phyloP scores from a whole-genome alignment of 768 basidiomycete species.

The Suillus plorans region DNA sequence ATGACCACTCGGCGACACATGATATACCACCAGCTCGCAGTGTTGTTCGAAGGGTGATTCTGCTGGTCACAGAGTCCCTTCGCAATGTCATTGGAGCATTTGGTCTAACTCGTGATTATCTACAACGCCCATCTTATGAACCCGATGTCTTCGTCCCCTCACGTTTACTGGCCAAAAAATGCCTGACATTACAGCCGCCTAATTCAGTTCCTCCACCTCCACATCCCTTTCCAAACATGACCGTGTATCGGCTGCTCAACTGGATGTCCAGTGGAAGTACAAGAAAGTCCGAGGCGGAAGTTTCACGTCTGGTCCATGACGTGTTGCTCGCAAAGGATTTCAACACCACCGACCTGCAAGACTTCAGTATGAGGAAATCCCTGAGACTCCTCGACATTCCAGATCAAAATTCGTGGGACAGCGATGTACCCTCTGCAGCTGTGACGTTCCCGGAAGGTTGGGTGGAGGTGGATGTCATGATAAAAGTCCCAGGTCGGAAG shows the following conservation, averaged over 20 bases:
- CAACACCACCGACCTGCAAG: not conserved
- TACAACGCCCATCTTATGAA: too few species aligned
- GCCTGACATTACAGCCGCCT: too few species aligned
- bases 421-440: too few species aligned
- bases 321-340: slow-evolving; percentile 5
- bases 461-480: not conserved
- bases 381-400: not conserved
- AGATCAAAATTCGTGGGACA: too few species aligned
- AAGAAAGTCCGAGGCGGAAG: slow-evolving; percentile 4
- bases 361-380: not conserved
- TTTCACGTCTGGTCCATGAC: slow-evolving; percentile 3
- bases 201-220: not conserved
- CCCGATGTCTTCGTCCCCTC: too few species aligned
- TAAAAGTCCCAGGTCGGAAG: not conserved
- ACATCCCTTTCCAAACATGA: slow-evolving; percentile 12
- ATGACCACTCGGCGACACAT: too few species aligned
- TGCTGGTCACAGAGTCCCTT: too few species aligned
- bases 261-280: slow-evolving; percentile 4
- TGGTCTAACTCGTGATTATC: too few species aligned
- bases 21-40: too few species aligned
- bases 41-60: too few species aligned
- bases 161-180: too few species aligned
- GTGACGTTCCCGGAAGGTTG: not conserved
- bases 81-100: too few species aligned
- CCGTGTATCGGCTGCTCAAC: slow-evolving; percentile 5